phyloP scores from a whole-genome alignment of 2,329 filamentous ascomycete genomes.

The Aspergillus melleus region DNA sequence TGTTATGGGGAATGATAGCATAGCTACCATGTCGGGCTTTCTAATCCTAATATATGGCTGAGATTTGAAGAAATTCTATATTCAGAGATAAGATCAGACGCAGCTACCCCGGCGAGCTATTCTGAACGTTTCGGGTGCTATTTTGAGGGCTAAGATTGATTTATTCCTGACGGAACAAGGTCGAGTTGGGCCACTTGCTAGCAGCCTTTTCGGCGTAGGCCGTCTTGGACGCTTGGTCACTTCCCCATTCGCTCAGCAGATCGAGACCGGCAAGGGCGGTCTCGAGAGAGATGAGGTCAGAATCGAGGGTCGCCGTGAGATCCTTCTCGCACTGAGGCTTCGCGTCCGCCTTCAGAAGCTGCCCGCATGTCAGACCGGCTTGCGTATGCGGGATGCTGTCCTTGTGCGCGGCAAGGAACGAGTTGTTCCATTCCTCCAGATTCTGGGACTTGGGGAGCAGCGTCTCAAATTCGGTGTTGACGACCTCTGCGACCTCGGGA shows the following conservation, averaged over 20 bases:
- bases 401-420: conserved; percentile 64
- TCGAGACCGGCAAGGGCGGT: conserved; percentile 59
- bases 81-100: neutral
- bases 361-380: conserved; percentile 61
- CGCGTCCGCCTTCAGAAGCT: conserved; percentile 58
- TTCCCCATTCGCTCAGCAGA: conserved; percentile 53
- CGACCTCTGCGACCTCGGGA: conserved; percentile 65
- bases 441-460: conserved; percentile 58
- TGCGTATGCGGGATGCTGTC: conserved; percentile 63
- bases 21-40: neutral
- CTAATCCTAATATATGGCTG: neutral
- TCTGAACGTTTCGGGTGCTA: neutral
- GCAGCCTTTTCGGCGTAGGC: conserved; percentile 48
- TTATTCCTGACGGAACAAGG: conserved; percentile 32
- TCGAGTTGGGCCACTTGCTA: conserved; percentile 43
- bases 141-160: neutral
- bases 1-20: neutral
- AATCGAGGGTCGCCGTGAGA: conserved; percentile 59
- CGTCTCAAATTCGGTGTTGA: conserved; percentile 67
- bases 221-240: conserved; percentile 49
- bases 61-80: neutral
- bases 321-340: conserved; percentile 61
- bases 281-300: conserved; percentile 53
- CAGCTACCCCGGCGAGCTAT: neutral
- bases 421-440: conserved; percentile 65